A percentile compares a stretch with the other conserved stretches of the same genome.
Conservation (phyloP, 257 asterid genomes). For the Lavandula angustifolia region DNA sequence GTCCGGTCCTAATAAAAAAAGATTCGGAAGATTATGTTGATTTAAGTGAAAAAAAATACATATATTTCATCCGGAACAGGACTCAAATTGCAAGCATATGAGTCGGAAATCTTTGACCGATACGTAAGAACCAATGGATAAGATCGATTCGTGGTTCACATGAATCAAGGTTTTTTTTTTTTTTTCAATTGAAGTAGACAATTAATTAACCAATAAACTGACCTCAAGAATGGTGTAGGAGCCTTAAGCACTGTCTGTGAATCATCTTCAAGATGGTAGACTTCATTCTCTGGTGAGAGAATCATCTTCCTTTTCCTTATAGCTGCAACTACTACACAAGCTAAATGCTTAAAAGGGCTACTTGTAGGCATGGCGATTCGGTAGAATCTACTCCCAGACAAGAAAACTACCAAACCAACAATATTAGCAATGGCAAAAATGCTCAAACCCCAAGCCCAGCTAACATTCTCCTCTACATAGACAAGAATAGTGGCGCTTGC, state of each 20-base stretch:
- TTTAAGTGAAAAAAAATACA: no score
- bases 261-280: constrained; percentile 42
- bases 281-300: constrained; percentile 46
- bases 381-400: constrained; percentile 46
- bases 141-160: no score
- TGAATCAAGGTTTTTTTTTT: no score
- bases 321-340: constrained; percentile 54
- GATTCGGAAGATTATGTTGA: no score
- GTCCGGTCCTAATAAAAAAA: no score
- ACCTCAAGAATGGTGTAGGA: constrained; percentile 40
- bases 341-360: constrained; percentile 62
- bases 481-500: constrained; percentile 53
- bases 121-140: no score
- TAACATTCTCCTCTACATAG: constrained; percentile 53
- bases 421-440: constrained; percentile 49
- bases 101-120: no score
- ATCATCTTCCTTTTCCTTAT: constrained; percentile 42
- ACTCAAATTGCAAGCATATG: no score
- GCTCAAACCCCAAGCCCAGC: constrained; percentile 59
- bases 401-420: constrained; percentile 46
- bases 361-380: constrained; percentile 45
- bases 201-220: background rate
- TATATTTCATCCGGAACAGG: no score
- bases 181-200: no score
- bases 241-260: constrained; percentile 21